Percentiles rank a stretch among this genome's conserved stretches.
Evolutionary conservation across 2,329 filamentous ascomycete genomes (phyloP).

Genomic region (Beauveria caledonica): DNA sequence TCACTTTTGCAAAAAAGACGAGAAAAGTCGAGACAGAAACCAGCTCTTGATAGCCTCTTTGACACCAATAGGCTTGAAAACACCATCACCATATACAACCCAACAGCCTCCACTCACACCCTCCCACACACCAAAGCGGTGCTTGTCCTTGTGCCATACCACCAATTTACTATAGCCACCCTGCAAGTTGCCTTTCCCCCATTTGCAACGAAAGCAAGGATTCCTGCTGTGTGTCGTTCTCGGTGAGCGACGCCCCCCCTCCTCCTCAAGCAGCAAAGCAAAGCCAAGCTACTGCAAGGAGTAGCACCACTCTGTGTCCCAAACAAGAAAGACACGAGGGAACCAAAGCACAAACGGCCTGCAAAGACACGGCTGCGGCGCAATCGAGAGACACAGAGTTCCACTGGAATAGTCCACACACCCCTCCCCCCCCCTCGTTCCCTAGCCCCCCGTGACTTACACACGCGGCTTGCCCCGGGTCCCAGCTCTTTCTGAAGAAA

Average conservation of each 20-base stretch:
- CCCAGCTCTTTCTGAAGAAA: conserved; percentile 17
- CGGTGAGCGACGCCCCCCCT: background rate
- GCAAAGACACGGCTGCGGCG: conserved; percentile 13
- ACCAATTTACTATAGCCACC: conserved; percentile 12
- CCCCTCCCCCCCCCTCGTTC: background rate
- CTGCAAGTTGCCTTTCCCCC: conserved; percentile 6
- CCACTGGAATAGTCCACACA: conserved; percentile 26
- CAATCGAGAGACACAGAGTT: conserved; percentile 19
- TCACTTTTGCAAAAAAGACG: background rate
- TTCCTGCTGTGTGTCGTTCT: conserved; percentile 3
- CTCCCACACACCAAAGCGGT: conserved; percentile 2
- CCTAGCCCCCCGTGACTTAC: conserved; percentile 28
- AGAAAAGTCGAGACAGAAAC: background rate
- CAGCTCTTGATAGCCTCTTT: background rate
- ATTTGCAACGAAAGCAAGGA: conserved; percentile 1
- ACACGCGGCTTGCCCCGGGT: conserved; percentile 20
- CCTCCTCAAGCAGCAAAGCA: background rate
- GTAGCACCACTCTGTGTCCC: conserved; percentile 4
- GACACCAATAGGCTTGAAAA: background rate
- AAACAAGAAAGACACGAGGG: conserved; percentile 6
- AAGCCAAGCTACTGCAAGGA: conserved; percentile 4
- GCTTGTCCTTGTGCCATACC: conserved; percentile 6
- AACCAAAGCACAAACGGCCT: conserved; percentile 14
- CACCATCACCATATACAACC: conserved; percentile 4
- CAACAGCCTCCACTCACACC: conserved; percentile 4